phyloP scores from a whole-genome alignment of 1,284 basidiomycete species.

The Microbotryum intermedium region DNA sequence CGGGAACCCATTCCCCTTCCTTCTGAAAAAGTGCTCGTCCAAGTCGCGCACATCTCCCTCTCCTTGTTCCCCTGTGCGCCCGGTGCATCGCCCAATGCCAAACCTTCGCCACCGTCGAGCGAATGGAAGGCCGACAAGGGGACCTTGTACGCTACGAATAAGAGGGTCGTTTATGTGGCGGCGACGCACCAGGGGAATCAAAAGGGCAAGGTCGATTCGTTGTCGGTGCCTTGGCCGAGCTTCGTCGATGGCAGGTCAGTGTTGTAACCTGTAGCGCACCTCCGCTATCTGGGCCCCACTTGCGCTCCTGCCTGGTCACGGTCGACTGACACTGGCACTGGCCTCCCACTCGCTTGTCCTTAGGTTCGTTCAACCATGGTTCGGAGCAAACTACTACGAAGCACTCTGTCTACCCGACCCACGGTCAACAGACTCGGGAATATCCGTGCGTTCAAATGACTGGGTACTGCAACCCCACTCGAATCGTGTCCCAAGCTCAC shows the following conservation, averaged over 20 bases:
- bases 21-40: constrained; percentile 19
- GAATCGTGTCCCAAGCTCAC: neutral
- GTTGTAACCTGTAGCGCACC: neutral
- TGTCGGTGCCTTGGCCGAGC: too few species aligned
- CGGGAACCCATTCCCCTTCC: constrained; percentile 19
- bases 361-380: constrained; percentile 26
- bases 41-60: constrained; percentile 2
- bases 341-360: constrained; percentile 19
- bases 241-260: neutral
- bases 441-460: constrained; percentile 1
- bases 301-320: too few species aligned
- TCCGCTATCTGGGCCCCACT: too few species aligned
- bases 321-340: neutral
- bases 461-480: neutral
- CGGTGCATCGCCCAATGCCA: neutral
- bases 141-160: constrained; percentile 13
- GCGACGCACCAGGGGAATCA: neutral
- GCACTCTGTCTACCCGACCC: constrained; percentile 5
- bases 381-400: constrained; percentile 26
- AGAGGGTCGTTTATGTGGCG: constrained; percentile 24
- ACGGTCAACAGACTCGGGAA: constrained; percentile 4
- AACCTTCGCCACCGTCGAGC: neutral
- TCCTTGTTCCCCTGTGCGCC: constrained; percentile 2
- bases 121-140: constrained; percentile 3
- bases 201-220: too few species aligned